phyloP scores from a whole-genome alignment of 2,329 filamentous ascomycete species.

The Claviceps paspali region DNA sequence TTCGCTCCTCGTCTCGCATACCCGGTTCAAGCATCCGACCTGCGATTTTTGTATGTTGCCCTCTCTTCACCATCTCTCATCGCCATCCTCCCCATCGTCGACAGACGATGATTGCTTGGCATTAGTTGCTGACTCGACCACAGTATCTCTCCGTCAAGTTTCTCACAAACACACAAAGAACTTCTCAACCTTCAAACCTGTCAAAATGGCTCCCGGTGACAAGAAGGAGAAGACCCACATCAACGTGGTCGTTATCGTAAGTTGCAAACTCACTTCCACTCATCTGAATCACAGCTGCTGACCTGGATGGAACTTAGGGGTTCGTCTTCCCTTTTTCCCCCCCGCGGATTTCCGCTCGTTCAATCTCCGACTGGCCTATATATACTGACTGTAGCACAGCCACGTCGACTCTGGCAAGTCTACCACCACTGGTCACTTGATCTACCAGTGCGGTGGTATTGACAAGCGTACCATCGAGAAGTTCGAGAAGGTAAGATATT shows the following conservation, averaged over 20 bases:
- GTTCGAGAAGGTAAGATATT: constrained; percentile 89
- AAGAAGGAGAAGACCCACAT: constrained; percentile 94
- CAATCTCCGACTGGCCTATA: no score
- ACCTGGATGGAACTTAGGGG: constrained; percentile 12
- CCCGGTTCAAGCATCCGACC: constrained; percentile 29
- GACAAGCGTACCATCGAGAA: constrained; percentile 99
- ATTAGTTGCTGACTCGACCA: constrained; percentile 1
- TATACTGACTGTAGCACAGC: constrained; percentile 26
- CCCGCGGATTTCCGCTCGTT: no score
- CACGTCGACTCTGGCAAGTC: constrained; percentile 99
- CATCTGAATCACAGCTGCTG: constrained; percentile 6
- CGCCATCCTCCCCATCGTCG: not conserved
- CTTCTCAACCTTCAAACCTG: not conserved
- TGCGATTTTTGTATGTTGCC: constrained; percentile 23
- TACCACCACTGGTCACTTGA: constrained; percentile 87
- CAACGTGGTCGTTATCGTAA: constrained; percentile 89
- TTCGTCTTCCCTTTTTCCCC: constrained; percentile 13
- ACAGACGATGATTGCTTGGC: constrained; percentile 1
- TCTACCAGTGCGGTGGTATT: constrained; percentile 99
- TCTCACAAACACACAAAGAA: constrained; percentile 5
- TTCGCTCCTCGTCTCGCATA: constrained; percentile 28
- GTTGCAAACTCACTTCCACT: constrained; percentile 10
- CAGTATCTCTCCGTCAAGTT: constrained; percentile 3
- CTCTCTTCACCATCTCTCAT: constrained; percentile 1
- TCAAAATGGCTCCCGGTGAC: constrained; percentile 25